phyloP scores from a whole-genome alignment of 352 stramenopile genomes.

The Phytopythium cucurbitacearum region DNA sequence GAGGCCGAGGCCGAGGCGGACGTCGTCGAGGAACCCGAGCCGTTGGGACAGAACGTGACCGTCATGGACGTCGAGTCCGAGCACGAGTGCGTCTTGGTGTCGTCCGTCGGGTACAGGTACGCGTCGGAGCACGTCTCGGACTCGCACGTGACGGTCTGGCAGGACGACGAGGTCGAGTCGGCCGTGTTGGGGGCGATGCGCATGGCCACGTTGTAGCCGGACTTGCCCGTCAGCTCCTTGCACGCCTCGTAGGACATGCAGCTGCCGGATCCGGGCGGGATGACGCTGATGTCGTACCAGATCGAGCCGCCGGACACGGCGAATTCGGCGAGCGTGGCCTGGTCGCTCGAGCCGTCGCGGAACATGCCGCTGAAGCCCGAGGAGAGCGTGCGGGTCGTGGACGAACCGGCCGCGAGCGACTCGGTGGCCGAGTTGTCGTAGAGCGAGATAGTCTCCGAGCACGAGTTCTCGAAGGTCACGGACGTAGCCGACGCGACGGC shows the following conservation, averaged over 20 bases:
- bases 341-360: constrained; percentile 35
- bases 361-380: constrained; percentile 56
- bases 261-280: constrained; percentile 40
- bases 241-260: constrained; percentile 40
- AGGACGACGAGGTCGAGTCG: constrained; percentile 14
- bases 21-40: constrained; percentile 9
- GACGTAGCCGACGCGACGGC: constrained; percentile 25
- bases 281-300: constrained; percentile 60
- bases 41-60: constrained; percentile 40
- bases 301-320: constrained; percentile 25
- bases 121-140: constrained; percentile 28
- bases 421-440: constrained; percentile 53
- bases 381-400: constrained; percentile 27
- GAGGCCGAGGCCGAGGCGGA: constrained; percentile 12
- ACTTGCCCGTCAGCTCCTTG: constrained; percentile 36
- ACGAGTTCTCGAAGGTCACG: constrained; percentile 53
- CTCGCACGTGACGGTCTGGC: constrained; percentile 22
- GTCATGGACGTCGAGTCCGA: constrained; percentile 26
- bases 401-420: constrained; percentile 27
- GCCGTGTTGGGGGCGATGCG: constrained; percentile 28
- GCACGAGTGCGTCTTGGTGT: constrained; percentile 48
- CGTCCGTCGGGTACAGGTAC: constrained; percentile 46
- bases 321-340: constrained; percentile 56
- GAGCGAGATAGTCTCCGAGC: constrained; percentile 36
- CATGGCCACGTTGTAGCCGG: constrained; percentile 54